Evolutionary conservation across 169 alveolate species (phyloP).

Genomic region (Babesia ovata): DNA sequence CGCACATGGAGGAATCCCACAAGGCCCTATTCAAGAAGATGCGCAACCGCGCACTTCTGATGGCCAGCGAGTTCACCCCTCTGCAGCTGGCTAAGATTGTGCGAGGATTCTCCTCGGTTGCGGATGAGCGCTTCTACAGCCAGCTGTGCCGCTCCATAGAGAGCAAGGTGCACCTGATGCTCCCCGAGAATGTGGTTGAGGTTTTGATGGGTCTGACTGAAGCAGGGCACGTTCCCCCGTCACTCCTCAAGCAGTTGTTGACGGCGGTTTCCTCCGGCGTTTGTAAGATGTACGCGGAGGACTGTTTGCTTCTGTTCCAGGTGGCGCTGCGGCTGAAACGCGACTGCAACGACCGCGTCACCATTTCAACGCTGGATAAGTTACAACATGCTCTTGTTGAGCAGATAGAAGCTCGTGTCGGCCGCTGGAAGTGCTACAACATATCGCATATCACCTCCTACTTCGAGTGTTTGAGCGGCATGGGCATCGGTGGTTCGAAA

Average conservation of each 20-base stretch:
- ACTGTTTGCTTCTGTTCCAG: conserved; percentile 50
- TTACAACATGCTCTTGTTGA: conserved; percentile 39
- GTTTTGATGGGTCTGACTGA: conserved; percentile 50
- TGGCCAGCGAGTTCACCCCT: conserved; percentile 63
- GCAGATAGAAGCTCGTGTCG: conserved; percentile 56
- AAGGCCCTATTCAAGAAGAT: conserved; percentile 56
- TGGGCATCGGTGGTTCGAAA: conserved; percentile 42
- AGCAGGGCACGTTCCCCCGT: conserved; percentile 21
- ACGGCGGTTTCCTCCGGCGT: conserved; percentile 24
- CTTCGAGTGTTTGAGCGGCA: conserved; percentile 49
- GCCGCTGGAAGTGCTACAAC: conserved; percentile 58
- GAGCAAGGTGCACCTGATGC: conserved; percentile 56
- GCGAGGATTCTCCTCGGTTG: conserved; percentile 51
- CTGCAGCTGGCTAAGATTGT: conserved; percentile 54
- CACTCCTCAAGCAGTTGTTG: conserved; percentile 34
- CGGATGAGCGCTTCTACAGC: conserved; percentile 54
- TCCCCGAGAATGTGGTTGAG: conserved; percentile 63
- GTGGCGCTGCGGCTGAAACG: conserved; percentile 13
- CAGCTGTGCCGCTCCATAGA: conserved; percentile 43
- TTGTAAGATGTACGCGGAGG: conserved; percentile 66
- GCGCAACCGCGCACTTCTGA: conserved; percentile 35
- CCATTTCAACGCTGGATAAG: conserved; percentile 16
- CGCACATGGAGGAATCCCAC: conserved; percentile 46
- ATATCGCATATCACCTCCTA: conserved; percentile 34
- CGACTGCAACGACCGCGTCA: not conserved